Evolutionary conservation across 805 yeast genomes (phyloP).

Genomic region (Sugiyamaella marilandica): DNA sequence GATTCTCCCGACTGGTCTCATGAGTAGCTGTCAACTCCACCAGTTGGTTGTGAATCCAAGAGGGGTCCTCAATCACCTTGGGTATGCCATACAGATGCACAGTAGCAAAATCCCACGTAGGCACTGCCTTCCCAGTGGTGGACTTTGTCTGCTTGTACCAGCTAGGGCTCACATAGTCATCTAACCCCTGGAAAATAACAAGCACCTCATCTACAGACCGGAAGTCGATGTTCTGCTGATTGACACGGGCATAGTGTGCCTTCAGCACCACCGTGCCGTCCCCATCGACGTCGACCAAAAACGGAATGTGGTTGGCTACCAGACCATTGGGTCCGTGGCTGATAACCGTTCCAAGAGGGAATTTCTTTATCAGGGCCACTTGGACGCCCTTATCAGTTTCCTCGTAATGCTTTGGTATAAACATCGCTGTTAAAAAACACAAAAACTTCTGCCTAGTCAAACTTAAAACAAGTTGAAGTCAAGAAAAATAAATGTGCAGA

Average conservation of each 20-base stretch:
- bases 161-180: slow-evolving; percentile 51
- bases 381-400: slow-evolving; percentile 14
- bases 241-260: slow-evolving; percentile 52
- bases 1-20: slow-evolving; percentile 38
- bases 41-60: slow-evolving; percentile 44
- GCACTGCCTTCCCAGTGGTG: slow-evolving; percentile 57
- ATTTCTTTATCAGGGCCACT: slow-evolving; percentile 37
- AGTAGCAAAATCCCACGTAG: slow-evolving; percentile 63
- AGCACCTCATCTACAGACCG: slow-evolving; percentile 38
- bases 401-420: slow-evolving; percentile 10
- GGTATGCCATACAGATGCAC: slow-evolving; percentile 55
- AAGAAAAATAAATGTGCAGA: no score
- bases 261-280: slow-evolving; percentile 35
- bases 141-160: slow-evolving; percentile 54
- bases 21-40: slow-evolving; percentile 43
- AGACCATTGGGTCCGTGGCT: slow-evolving; percentile 35
- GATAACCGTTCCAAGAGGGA: slow-evolving; percentile 49
- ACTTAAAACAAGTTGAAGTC: no score
- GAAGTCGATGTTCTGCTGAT: slow-evolving; percentile 41
- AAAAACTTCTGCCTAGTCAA: no score
- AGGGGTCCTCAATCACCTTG: slow-evolving; percentile 39
- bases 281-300: slow-evolving; percentile 37
- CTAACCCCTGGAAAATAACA: slow-evolving; percentile 48
- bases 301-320: slow-evolving; percentile 56
- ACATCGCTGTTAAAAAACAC: slow-evolving; percentile 4